Percentiles rank a stretch among this genome's conserved stretches.
Evolutionary conservation across 352 stramenopile species (phyloP).

Genomic region (Phytophthora cajani): DNA sequence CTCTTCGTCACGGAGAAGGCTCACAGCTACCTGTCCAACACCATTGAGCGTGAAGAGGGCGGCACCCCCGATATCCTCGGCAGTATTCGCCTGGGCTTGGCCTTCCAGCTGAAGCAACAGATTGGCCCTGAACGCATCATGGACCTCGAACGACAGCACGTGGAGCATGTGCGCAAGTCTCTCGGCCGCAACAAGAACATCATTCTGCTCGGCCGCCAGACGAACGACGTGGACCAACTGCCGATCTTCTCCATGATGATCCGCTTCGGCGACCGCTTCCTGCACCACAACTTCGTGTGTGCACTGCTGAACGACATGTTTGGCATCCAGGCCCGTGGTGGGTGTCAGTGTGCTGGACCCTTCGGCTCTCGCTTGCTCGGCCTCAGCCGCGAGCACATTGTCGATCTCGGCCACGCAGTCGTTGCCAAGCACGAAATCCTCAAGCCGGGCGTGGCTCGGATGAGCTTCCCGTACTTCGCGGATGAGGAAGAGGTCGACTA

Average conservation of each 20-base stretch:
- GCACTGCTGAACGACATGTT: slow-evolving; percentile 98
- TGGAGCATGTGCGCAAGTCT: slow-evolving; percentile 42
- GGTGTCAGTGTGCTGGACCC: slow-evolving; percentile 91
- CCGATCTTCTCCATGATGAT: slow-evolving; percentile 97
- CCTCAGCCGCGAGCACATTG: slow-evolving; percentile 71
- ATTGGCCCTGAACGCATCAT: slow-evolving; percentile 63
- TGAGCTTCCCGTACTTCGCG: slow-evolving; percentile 93
- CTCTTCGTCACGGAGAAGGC: slow-evolving; percentile 66
- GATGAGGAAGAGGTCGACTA: slow-evolving; percentile 91
- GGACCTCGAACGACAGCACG: slow-evolving; percentile 51
- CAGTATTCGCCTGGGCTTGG: slow-evolving; percentile 92
- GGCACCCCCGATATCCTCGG: slow-evolving; percentile 96
- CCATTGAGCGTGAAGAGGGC: slow-evolving; percentile 91
- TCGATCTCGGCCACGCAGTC: slow-evolving; percentile 84
- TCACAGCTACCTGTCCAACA: slow-evolving; percentile 81
- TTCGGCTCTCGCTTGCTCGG: slow-evolving; percentile 94
- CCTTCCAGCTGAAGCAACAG: slow-evolving; percentile 90
- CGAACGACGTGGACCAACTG: slow-evolving; percentile 60
- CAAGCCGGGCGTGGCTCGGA: slow-evolving; percentile 93
- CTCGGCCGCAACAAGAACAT: slow-evolving; percentile 70
- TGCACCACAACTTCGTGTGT: slow-evolving; percentile 99
- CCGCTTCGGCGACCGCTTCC: slow-evolving; percentile 82
- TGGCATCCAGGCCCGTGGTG: slow-evolving; percentile 84
- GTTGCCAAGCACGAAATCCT: slow-evolving; percentile 93
- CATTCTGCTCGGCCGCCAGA: slow-evolving; percentile 88